Conservation (phyloP, 2,329 filamentous ascomycete genomes). For the Colletotrichum lentis region DNA sequence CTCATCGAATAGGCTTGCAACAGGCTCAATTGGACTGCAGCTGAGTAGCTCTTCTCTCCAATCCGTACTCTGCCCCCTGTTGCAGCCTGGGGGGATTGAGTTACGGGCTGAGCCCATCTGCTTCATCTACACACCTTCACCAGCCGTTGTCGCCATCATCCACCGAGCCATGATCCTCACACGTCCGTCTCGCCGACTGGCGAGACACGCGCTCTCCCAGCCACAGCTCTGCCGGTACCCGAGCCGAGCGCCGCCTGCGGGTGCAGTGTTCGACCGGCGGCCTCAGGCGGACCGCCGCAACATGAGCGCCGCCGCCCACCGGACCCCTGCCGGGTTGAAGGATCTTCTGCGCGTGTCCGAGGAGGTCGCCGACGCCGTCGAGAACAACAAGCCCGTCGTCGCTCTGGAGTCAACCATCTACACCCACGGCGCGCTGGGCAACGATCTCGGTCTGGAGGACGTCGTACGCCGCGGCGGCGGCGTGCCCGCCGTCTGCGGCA, state of each 20-base stretch:
- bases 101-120: not conserved
- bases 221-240: slow-evolving; percentile 16
- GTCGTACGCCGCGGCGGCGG: slow-evolving; percentile 82
- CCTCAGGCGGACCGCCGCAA: slow-evolving; percentile 14
- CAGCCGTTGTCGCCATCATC: not conserved
- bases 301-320: slow-evolving; percentile 34
- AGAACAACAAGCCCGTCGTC: slow-evolving; percentile 80
- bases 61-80: too few species aligned
- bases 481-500: slow-evolving; percentile 88
- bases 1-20: not conserved
- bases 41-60: not conserved
- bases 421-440: slow-evolving; percentile 89
- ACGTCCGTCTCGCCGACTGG: slow-evolving; percentile 31
- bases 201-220: slow-evolving; percentile 27
- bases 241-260: not conserved
- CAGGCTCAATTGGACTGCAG: not conserved
- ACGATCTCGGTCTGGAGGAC: slow-evolving; percentile 75
- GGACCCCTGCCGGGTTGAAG: slow-evolving; percentile 45
- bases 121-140: not conserved
- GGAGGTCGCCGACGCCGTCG: slow-evolving; percentile 81
- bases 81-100: too few species aligned
- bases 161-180: slow-evolving; percentile 29
- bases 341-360: slow-evolving; percentile 75
- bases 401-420: slow-evolving; percentile 97
- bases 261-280: not conserved